phyloP scores from a whole-genome alignment of 2,329 filamentous ascomycete species.

The Trichoderma sp. region DNA sequence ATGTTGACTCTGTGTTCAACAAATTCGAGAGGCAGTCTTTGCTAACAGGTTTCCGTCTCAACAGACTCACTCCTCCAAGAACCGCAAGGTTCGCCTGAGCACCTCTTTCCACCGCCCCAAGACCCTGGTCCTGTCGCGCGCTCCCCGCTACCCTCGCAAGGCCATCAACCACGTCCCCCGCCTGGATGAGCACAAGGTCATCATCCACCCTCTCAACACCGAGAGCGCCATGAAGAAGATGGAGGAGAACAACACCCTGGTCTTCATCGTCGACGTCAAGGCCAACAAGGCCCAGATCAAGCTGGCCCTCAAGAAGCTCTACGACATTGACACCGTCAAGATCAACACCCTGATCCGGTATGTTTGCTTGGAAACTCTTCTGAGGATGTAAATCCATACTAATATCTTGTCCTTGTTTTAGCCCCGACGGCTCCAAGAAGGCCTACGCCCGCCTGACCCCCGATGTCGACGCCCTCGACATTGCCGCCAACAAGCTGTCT shows the following conservation, averaged over 20 bases:
- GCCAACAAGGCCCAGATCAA: slow-evolving; percentile 99
- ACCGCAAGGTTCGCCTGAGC: slow-evolving; percentile 86
- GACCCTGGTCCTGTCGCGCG: slow-evolving; percentile 87
- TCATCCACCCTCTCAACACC: slow-evolving; percentile 98
- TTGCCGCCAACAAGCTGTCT: slow-evolving; percentile 97
- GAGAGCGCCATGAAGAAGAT: slow-evolving; percentile 99
- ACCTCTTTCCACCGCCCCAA: slow-evolving; percentile 98
- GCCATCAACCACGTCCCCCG: slow-evolving; percentile 85
- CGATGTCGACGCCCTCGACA: slow-evolving; percentile 98
- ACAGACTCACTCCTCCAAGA: slow-evolving; percentile 70
- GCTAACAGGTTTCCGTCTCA: slow-evolving; percentile 1
- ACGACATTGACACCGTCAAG: slow-evolving; percentile 97
- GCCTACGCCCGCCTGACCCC: slow-evolving; percentile 93
- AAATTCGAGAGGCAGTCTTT: neutral
- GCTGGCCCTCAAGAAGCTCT: slow-evolving; percentile 96
- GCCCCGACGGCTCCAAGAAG: slow-evolving; percentile 98
- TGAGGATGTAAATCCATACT: neutral
- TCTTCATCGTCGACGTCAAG: slow-evolving; percentile 96
- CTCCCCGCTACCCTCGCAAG: slow-evolving; percentile 96
- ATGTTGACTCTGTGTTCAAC: too few relatives aligned
- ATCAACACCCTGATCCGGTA: slow-evolving; percentile 99
- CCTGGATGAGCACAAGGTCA: slow-evolving; percentile 96
- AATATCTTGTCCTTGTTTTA: slow-evolving; percentile 43
- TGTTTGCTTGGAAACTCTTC: slow-evolving; percentile 34
- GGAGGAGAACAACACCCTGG: slow-evolving; percentile 99